phyloP scores from a whole-genome alignment of 805 yeast species.

The Schwanniomyces polymorphus region DNA sequence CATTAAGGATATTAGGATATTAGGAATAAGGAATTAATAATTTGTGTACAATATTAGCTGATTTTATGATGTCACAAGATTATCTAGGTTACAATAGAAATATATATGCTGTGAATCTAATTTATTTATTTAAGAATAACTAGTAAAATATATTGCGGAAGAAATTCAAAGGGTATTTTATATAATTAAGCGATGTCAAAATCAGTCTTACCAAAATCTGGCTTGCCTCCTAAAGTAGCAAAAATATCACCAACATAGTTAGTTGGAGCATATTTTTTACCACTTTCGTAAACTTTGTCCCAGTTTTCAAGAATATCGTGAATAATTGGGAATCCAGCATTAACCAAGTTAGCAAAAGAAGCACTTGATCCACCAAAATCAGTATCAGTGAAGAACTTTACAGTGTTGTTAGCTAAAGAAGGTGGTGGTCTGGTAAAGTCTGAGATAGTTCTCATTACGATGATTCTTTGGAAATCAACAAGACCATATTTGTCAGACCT shows the following conservation, averaged over 20 bases:
- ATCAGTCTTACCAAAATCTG: slow-evolving; percentile 34
- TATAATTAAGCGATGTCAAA: slow-evolving; percentile 10
- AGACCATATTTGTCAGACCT: slow-evolving; percentile 56
- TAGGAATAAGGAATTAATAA: not conserved
- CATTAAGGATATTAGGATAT: not conserved
- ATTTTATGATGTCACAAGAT: no score
- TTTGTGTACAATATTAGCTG: no score
- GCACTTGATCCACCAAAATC: slow-evolving; percentile 52
- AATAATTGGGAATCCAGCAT: slow-evolving; percentile 56
- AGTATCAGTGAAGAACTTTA: slow-evolving; percentile 49
- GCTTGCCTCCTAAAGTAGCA: slow-evolving; percentile 51
- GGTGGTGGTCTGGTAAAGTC: slow-evolving; percentile 59
- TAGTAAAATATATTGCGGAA: not conserved
- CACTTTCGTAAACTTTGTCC: slow-evolving; percentile 32
- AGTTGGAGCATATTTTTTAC: slow-evolving; percentile 35
- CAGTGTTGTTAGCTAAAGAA: slow-evolving; percentile 40
- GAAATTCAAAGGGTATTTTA: not conserved
- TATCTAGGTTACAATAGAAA: no score
- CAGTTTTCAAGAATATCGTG: slow-evolving; percentile 53
- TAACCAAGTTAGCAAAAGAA: slow-evolving; percentile 50
- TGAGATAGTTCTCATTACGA: slow-evolving; percentile 60
- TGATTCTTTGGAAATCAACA: slow-evolving; percentile 57
- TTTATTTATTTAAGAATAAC: not conserved
- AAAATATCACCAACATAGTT: slow-evolving; percentile 65
- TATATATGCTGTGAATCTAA: no score